A percentile compares a stretch with the other conserved stretches of the same genome.
phyloP scores from a whole-genome alignment of 257 asterid species.

The Anisodus acutangulus region DNA sequence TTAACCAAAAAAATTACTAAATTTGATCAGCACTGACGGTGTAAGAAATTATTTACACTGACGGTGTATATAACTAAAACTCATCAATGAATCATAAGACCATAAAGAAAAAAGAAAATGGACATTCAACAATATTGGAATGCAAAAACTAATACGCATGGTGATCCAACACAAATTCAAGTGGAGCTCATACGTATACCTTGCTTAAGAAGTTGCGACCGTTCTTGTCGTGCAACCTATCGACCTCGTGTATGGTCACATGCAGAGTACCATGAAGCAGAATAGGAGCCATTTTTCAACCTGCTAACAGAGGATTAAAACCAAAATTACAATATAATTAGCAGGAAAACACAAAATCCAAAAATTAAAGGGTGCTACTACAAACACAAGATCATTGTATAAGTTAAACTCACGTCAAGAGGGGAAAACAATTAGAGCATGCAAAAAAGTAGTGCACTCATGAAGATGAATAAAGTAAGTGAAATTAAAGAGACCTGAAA shows the following conservation, averaged over 20 bases:
- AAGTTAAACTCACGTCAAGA: background rate
- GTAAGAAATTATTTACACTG: too few relatives aligned
- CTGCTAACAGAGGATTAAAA: constrained; percentile 22
- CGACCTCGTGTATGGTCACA: constrained; percentile 53
- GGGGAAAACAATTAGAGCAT: constrained; percentile 11
- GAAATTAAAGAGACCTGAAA: background rate
- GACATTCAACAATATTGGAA: background rate
- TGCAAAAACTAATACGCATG: background rate
- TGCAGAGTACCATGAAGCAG: constrained; percentile 56
- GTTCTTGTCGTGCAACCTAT: constrained; percentile 36
- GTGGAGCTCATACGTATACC: constrained; percentile 34
- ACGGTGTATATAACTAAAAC: too few relatives aligned
- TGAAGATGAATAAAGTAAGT: background rate
- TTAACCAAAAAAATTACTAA: background rate
- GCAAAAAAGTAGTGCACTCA: background rate
- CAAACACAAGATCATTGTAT: background rate
- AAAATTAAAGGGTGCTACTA: background rate
- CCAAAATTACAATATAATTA: background rate
- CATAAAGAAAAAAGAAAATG: background rate
- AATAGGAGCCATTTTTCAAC: constrained; percentile 44
- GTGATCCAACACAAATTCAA: constrained; percentile 21
- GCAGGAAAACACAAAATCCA: background rate
- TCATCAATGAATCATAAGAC: background rate
- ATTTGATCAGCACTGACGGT: too few relatives aligned
- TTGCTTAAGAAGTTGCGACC: constrained; percentile 42